A percentile compares a stretch with the other conserved stretches of the same genome.
Conservation (phyloP, 129 eudicot species). For the Helianthus tuberosus region DNA sequence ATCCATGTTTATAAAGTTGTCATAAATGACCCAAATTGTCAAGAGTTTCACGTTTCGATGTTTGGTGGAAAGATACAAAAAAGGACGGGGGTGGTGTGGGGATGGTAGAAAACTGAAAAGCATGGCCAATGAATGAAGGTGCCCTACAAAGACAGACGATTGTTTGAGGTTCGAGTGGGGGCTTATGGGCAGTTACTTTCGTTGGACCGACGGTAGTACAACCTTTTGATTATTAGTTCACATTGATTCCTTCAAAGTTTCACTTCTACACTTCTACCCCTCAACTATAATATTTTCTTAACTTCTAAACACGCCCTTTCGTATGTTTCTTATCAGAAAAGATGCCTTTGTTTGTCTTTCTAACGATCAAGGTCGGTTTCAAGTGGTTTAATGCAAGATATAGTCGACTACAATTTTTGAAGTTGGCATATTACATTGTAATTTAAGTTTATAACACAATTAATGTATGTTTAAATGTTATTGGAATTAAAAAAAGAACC, state of each 20-base stretch:
- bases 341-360: too few species aligned
- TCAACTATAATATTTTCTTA: not conserved
- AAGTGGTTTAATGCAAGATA: too few species aligned
- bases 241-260: not conserved
- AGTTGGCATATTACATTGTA: too few species aligned
- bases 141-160: too few species aligned
- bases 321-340: too few species aligned
- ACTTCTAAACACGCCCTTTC: too few species aligned
- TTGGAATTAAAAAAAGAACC: too few species aligned
- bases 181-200: not conserved
- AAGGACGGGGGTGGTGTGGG: not conserved
- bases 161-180: not conserved
- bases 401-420: too few species aligned
- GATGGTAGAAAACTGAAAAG: not conserved
- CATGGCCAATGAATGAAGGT: not conserved
- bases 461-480: too few species aligned
- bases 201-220: not conserved
- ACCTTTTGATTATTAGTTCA: not conserved
- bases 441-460: too few species aligned
- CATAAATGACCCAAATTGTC: not conserved
- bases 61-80: not conserved
- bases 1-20: too few species aligned
- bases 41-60: not conserved
- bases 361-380: too few species aligned
- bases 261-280: not conserved